These are phyloP conservation scores for Eutrema yunnanense DNA, from an alignment of 345 rosid genomes.

Conservation along the genomic window DNA sequence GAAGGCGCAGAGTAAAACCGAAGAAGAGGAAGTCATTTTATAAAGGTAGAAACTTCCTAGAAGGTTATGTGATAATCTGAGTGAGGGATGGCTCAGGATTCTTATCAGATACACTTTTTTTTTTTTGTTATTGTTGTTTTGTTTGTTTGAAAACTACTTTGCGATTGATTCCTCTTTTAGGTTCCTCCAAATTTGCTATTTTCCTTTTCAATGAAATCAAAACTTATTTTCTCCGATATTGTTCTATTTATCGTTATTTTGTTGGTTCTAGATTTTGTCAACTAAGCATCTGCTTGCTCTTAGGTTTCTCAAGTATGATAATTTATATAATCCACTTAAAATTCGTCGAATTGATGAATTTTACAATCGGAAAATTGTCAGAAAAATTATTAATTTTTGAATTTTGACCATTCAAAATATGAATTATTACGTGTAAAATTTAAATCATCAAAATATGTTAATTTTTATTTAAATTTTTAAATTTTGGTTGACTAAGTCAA, in stretches of 20 bases:
- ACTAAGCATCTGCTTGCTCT: too few relatives aligned
- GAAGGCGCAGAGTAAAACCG: constrained; percentile 9
- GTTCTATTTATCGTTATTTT: neutral
- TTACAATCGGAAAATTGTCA: too few relatives aligned
- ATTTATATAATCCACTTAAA: neutral
- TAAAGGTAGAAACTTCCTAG: constrained; percentile 14
- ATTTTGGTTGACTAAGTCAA: too few relatives aligned
- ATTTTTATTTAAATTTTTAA: too few relatives aligned
- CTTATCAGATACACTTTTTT: constrained; percentile 53
- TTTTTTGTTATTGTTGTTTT: constrained; percentile 40
- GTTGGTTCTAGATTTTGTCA: too few relatives aligned
- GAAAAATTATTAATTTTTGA: too few relatives aligned
- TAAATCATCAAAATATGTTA: too few relatives aligned
- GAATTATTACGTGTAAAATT: too few relatives aligned
- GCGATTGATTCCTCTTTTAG: neutral
- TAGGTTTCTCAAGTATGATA: neutral
- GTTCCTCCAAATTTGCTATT: neutral
- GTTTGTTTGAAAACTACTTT: constrained; percentile 32
- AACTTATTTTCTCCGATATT: neutral
- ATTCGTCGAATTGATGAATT: too few relatives aligned
- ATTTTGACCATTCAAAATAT: too few relatives aligned
- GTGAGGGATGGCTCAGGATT: constrained; percentile 60
- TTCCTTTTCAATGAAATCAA: neutral
- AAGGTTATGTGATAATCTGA: constrained; percentile 38
- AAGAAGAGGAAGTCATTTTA: constrained; percentile 10